Base-by-base conservation (phyloP, 78 protist genomes). In the Dictyostelium purpureum region DNA sequence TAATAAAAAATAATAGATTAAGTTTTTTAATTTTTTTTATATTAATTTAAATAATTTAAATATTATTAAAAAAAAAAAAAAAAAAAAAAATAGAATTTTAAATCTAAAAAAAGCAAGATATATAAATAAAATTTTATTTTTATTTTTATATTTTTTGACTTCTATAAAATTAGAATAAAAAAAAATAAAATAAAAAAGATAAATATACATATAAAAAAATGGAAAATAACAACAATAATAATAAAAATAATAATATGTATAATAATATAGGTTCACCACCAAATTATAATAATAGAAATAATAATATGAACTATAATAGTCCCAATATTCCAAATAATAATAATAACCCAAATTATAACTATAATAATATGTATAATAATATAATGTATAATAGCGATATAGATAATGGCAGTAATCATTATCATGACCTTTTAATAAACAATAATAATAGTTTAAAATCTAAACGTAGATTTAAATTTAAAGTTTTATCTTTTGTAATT, bases 391-490 rank as follows among this genome's bases (percentile, higher is more conserved):
- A 63, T 63, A 63, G 71, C 6, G 71, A 63, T 6, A 63, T 63
- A 16, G 71, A 63, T 28, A 63, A 63, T 33, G 33, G 71, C 19
- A 63, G 71, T 63, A 63, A 43, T 33, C 33, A 63, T 16, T 63
- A 63, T 11, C 71, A 63, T 63, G 71, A 63, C 33, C 26, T 63
- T 63, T 63, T 63, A 63, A 63, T 63, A 31, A 31, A 28, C 4
- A 63, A 63, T 18, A 63, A 63, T 31, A 28, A 63, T 6, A 35
- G 33, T 18, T 63, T 42, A 63, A 63, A 63, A 33, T 33, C 19
- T 63, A 63, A 63, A 63, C 16, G 38, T 33, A 63, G 71, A 63
- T 63, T 63, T 33, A 63, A 63, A 63, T 63, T 28, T 33, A 63
- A 10, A 63, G 71, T 63, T 16, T 63, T 63, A 43, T 18, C 71